Conservation (phyloP, 176 grass and related monocot genomes). For the Thinopyrum elongatum region DNA sequence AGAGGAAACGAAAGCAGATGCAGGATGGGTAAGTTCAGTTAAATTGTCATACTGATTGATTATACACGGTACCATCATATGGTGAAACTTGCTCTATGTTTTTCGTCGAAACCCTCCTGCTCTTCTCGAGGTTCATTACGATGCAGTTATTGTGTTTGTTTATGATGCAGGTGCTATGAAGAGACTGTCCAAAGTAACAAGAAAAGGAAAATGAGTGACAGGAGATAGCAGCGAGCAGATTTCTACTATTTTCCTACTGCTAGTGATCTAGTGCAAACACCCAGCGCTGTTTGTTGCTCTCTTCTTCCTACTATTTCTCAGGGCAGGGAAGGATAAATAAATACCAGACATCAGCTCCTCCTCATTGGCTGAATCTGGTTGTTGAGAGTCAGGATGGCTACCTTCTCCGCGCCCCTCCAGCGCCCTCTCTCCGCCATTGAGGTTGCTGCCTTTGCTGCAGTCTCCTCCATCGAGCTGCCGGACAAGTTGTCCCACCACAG, state of each 20-base stretch:
- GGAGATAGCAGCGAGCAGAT: neutral
- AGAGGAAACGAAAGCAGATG: no score
- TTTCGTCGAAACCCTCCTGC: neutral
- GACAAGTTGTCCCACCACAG: constrained; percentile 49
- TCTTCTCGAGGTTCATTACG: neutral
- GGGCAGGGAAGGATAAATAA: neutral
- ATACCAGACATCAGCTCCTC: neutral
- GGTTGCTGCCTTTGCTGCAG: constrained; percentile 56
- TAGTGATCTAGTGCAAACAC: neutral
- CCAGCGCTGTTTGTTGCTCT: neutral
- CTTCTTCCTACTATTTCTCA: no score
- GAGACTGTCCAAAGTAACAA: neutral
- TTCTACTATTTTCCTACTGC: neutral
- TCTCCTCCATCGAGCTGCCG: constrained; percentile 63
- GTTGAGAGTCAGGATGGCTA: constrained; percentile 49
- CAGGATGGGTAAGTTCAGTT: neutral
- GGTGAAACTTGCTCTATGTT: neutral
- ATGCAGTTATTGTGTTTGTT: neutral
- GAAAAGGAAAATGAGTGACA: neutral
- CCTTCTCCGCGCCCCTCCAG: constrained; percentile 25
- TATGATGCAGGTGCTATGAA: neutral
- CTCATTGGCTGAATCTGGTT: neutral
- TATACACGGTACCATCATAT: neutral
- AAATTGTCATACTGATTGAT: neutral
- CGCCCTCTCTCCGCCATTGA: constrained; percentile 82